Percentiles rank a stretch among this genome's conserved stretches.
Evolutionary conservation across 2,329 filamentous ascomycete species (phyloP).

Genomic region (Leptographium lundbergii): DNA sequence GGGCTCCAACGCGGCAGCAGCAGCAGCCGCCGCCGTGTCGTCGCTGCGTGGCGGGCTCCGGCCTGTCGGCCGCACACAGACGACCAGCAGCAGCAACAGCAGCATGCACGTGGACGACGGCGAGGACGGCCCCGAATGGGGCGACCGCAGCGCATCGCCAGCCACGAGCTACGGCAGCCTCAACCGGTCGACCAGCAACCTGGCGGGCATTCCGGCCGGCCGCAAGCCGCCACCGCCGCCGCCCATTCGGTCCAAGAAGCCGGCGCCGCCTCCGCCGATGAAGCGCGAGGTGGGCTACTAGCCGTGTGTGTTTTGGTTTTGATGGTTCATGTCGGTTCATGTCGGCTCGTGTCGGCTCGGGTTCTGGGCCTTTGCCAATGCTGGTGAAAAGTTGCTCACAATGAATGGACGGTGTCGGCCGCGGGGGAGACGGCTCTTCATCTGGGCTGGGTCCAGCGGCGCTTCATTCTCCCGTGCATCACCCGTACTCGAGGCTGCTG

Average conservation of each 20-base stretch:
- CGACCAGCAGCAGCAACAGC: slow-evolving; percentile 15
- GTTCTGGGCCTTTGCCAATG: too few relatives aligned
- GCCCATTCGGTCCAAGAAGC: slow-evolving; percentile 38
- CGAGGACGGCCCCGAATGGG: slow-evolving; percentile 39
- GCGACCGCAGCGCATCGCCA: slow-evolving; percentile 39
- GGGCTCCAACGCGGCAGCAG: slow-evolving; percentile 1
- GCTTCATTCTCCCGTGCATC: too few relatives aligned
- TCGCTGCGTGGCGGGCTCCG: slow-evolving; percentile 29
- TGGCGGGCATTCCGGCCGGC: slow-evolving; percentile 17
- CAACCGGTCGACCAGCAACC: slow-evolving; percentile 30
- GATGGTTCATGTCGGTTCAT: too few relatives aligned
- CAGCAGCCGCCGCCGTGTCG: slow-evolving; percentile 11
- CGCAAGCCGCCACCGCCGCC: slow-evolving; percentile 29
- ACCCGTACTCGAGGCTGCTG: too few relatives aligned
- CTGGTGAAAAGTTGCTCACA: too few relatives aligned
- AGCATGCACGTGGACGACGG: slow-evolving; percentile 35
- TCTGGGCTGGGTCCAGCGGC: too few relatives aligned
- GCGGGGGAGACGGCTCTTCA: too few relatives aligned
- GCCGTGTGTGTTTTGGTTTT: background rate
- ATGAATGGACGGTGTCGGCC: too few relatives aligned
- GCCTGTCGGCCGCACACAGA: slow-evolving; percentile 31
- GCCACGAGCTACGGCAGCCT: slow-evolving; percentile 44
- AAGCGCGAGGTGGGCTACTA: slow-evolving; percentile 4
- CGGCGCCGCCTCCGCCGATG: slow-evolving; percentile 36
- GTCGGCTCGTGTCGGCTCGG: too few relatives aligned